Base-by-base conservation (phyloP, 78 protist genomes). In the Planoprotostelium fungivorum region DNA sequence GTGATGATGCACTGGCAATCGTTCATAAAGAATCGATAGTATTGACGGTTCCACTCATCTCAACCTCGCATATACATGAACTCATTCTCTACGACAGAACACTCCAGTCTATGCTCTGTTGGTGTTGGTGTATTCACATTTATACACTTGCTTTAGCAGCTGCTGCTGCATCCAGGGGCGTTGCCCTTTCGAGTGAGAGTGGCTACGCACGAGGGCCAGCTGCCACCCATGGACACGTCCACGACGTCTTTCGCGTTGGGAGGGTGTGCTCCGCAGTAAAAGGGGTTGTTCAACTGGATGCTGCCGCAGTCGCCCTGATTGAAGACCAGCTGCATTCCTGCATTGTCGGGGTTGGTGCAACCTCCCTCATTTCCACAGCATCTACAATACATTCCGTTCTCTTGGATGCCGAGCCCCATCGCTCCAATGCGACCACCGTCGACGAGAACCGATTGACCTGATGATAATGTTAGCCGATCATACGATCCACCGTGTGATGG, bases 281-380 rank as follows among this genome's bases (percentile, higher is more conserved):
- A 84, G 25, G 86, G 86, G 34, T 84, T 10, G 25, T n/a, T 84
- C 28, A 84, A 10, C 28, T 23, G 25, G 86, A 31, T 23, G 37
- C 34, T 28, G 34, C 25, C 25, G 34, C 86, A 84, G 34, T 31
- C 10, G 28, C 86, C 34, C 36, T 1, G 1, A 31, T 28, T 84
- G 86, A 84, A 1, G 37, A 84, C 34, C 34, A 84, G 86, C 86
- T 84, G 86, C 86, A 84, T 84, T 28, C 86, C 86, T 1, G 86
- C 86, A 31, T 84, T 84, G 34, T 84, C 86, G 86, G 86, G 86
- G 86, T 84, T 84, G 86, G 10, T 84, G 86, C 86, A 84, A 10
- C 37, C 34, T 1, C 34, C 34, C 34, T 84, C 86, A 31, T 84
- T 5, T n/a, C 86, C 86, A 31, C 10, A 10, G 1, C 34, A 1